phyloP scores from a whole-genome alignment of 495 filamentous ascomycete species.

The Neurospora terricola region DNA sequence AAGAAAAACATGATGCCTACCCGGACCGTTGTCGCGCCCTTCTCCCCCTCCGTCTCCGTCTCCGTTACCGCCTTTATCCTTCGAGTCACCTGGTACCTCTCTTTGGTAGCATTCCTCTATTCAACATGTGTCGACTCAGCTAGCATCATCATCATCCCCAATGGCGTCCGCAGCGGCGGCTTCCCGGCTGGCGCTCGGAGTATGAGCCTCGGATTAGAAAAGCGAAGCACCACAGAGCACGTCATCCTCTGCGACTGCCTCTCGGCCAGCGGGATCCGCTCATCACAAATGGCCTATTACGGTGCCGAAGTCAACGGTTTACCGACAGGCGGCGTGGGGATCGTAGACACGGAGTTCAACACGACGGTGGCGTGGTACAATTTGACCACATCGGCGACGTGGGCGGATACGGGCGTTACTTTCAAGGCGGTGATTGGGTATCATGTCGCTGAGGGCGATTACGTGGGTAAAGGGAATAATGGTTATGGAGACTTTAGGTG shows the following conservation, averaged over 20 bases:
- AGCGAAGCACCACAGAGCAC: background rate
- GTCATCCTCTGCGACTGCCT: background rate
- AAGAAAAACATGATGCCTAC: background rate
- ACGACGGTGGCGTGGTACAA: background rate
- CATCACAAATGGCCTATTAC: background rate
- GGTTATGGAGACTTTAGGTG: constrained; percentile 27
- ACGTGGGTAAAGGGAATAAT: constrained; percentile 27
- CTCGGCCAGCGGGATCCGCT: background rate
- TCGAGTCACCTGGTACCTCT: background rate
- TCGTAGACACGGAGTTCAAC: background rate
- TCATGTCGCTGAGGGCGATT: constrained; percentile 20
- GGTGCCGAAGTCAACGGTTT: background rate
- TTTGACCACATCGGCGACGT: background rate
- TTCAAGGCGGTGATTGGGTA: constrained; percentile 24
- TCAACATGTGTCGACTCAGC: background rate
- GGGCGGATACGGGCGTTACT: background rate
- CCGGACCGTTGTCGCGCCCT: background rate
- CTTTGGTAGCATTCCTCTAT: background rate
- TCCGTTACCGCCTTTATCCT: background rate
- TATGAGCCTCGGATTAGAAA: background rate
- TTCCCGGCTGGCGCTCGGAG: background rate
- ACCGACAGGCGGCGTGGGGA: background rate
- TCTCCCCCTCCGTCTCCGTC: background rate
- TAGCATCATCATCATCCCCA: too few species aligned
- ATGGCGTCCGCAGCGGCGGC: background rate